Percentiles rank a stretch among this genome's conserved stretches.
phyloP scores from a whole-genome alignment of 2,329 filamentous ascomycete genomes.

The Aspergillus transmontanensis region DNA sequence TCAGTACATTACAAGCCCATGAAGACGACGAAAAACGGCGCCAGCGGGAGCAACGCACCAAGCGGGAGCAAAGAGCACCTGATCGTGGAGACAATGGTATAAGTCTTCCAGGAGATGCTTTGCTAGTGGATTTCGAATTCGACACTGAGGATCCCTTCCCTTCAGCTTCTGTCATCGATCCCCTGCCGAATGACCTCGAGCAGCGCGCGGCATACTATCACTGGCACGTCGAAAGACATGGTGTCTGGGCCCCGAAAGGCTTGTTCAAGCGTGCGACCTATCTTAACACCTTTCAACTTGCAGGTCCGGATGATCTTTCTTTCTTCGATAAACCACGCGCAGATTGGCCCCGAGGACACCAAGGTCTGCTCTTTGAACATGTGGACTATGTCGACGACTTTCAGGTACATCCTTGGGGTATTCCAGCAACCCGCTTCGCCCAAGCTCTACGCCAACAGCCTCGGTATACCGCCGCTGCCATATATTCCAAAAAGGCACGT shows the following conservation, averaged over 20 bases:
- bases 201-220: not conserved
- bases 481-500: not conserved
- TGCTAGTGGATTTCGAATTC: not conserved
- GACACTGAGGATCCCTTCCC: not conserved
- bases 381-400: not conserved
- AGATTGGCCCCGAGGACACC: not conserved
- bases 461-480: not conserved
- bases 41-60: not conserved
- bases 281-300: not conserved
- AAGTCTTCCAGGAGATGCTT: not conserved
- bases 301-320: not conserved
- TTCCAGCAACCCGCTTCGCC: not conserved
- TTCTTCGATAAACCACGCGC: not conserved
- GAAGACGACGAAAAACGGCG: not conserved
- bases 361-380: not conserved
- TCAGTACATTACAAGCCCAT: not conserved
- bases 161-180: not conserved
- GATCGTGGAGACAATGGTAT: accelerated
- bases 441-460: not conserved
- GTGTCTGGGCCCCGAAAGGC: not conserved
- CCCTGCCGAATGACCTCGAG: not conserved
- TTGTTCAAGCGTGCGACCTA: not conserved
- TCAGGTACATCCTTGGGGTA: not conserved
- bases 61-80: not conserved
- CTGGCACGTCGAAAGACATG: not conserved